Conservation (phyloP, 805 yeast genomes). For the Lipomyces orientalis region DNA sequence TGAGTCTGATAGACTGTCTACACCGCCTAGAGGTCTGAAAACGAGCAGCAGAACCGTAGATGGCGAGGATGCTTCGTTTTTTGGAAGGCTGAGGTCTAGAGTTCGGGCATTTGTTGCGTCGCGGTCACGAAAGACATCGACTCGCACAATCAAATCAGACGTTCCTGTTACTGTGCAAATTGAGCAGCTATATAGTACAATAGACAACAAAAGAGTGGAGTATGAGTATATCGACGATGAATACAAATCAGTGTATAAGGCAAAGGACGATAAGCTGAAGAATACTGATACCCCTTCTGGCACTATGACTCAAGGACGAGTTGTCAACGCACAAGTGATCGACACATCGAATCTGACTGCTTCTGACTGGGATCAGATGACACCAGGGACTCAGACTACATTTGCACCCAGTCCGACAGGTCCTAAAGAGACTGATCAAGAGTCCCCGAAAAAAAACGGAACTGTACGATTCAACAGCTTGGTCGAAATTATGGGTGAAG, state of each 20-base stretch:
- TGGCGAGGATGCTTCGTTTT: background rate
- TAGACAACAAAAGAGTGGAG: background rate
- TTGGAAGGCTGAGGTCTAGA: background rate
- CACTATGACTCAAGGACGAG: background rate
- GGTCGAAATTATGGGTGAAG: constrained; percentile 11
- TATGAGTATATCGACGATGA: background rate
- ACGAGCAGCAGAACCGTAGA: background rate
- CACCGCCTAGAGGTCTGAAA: background rate
- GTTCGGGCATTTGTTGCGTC: background rate
- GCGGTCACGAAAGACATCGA: background rate
- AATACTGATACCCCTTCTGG: background rate
- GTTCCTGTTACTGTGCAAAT: background rate
- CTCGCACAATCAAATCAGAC: background rate
- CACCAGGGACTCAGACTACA: background rate
- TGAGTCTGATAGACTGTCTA: background rate
- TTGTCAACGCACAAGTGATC: background rate
- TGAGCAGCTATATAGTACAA: background rate
- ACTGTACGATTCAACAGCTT: constrained; percentile 1
- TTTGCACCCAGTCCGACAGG: background rate
- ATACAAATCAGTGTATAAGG: background rate
- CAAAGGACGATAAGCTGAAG: background rate
- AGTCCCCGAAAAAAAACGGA: background rate
- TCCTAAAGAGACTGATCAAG: background rate
- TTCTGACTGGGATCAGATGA: background rate
- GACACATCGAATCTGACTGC: background rate